A percentile compares a stretch with the other conserved stretches of the same genome.
Conservation (phyloP, 1,284 basidiomycete species). For the Pisolithus thermaeus region DNA sequence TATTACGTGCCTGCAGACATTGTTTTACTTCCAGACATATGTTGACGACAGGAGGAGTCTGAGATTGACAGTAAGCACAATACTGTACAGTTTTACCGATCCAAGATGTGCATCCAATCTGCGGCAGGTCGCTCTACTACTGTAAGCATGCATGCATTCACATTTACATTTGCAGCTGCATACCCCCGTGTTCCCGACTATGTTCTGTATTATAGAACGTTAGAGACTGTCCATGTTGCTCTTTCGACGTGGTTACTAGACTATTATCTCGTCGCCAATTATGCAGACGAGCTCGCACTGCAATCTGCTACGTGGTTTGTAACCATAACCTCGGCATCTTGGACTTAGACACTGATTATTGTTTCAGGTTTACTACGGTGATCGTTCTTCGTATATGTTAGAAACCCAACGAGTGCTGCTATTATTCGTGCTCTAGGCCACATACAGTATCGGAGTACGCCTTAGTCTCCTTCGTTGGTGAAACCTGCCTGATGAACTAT, state of each 20-base stretch:
- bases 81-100: too few species aligned
- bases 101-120: background rate
- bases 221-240: conserved; percentile 21
- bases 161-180: too few species aligned
- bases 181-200: background rate
- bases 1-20: conserved; percentile 23
- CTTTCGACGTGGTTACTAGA: conserved; percentile 23
- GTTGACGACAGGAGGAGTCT: conserved; percentile 13
- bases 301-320: conserved; percentile 18
- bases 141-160: conserved; percentile 13
- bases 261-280: conserved; percentile 17
- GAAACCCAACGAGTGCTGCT: background rate
- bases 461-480: background rate
- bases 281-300: conserved; percentile 9
- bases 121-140: conserved; percentile 17
- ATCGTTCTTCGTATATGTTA: background rate
- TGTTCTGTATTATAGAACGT: conserved; percentile 6
- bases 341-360: background rate
- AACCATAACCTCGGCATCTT: background rate
- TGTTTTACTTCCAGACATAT: conserved; percentile 26
- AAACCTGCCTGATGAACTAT: conserved; percentile 2
- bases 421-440: conserved; percentile 12
- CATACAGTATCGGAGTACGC: conserved; percentile 20
- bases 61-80: conserved; percentile 19
- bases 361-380: background rate